Percentiles rank a stretch among this genome's conserved stretches.
Evolutionary conservation across 306 rosid species (phyloP).

Genomic region (Canavalia ensiformis): DNA sequence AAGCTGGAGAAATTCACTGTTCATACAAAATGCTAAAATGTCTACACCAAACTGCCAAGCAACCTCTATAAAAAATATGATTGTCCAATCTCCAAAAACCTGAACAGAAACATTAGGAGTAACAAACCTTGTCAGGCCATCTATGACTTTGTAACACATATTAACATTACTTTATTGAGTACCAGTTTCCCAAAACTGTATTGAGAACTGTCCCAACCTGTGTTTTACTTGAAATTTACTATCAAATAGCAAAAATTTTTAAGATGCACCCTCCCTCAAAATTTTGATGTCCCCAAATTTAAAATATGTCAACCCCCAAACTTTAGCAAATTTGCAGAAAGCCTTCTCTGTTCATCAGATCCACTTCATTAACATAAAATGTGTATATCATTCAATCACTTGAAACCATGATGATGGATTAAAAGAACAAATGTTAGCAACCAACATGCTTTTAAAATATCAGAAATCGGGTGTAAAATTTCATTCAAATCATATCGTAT

Average conservation of each 20-base stretch:
- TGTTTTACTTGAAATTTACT: neutral
- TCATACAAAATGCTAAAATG: constrained; percentile 13
- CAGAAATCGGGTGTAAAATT: neutral
- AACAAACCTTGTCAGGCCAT: neutral
- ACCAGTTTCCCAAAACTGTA: neutral
- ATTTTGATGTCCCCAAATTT: neutral
- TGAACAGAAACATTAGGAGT: neutral
- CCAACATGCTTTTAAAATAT: neutral
- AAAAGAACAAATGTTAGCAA: neutral
- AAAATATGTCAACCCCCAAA: too few species aligned
- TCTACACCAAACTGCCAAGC: constrained; percentile 5
- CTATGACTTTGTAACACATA: neutral
- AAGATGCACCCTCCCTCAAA: too few species aligned
- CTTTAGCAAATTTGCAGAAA: neutral
- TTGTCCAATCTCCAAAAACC: neutral
- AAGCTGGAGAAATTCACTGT: constrained; percentile 3
- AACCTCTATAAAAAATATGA: constrained; percentile 1
- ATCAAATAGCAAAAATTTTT: neutral
- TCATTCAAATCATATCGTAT: neutral
- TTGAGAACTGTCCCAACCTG: neutral
- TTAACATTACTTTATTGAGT: neutral
- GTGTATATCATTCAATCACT: constrained; percentile 7
- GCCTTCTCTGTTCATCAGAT: constrained; percentile 1
- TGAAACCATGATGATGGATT: neutral
- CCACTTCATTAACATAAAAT: constrained; percentile 17